Evolutionary conservation across 2,329 filamentous ascomycete species (phyloP).

Genomic region (Thermothelomyces thermophilus): DNA sequence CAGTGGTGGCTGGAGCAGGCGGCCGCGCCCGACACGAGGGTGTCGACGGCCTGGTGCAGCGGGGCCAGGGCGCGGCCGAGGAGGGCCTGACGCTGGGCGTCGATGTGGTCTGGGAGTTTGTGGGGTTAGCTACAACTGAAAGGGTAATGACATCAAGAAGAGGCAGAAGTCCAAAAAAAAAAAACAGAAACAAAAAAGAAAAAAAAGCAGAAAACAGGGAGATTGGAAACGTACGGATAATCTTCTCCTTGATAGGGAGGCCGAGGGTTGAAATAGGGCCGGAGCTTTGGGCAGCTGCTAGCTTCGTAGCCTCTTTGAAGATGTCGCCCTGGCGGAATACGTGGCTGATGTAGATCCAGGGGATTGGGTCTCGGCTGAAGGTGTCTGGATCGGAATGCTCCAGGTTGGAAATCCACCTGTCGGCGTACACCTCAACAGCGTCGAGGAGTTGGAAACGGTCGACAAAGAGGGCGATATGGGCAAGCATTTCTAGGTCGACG

Average conservation of each 20-base stretch:
- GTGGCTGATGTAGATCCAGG: constrained; percentile 30
- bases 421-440: constrained; percentile 36
- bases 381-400: constrained; percentile 12
- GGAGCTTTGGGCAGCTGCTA: constrained; percentile 23
- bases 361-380: constrained; percentile 24
- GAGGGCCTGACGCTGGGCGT: constrained; percentile 26
- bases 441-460: constrained; percentile 39
- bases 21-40: constrained; percentile 14
- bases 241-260: constrained; percentile 28
- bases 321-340: constrained; percentile 27
- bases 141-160: too few species aligned
- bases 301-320: constrained; percentile 26
- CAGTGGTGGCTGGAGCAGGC: constrained; percentile 21
- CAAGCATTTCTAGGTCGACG: constrained; percentile 36
- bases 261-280: constrained; percentile 25
- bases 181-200: too few species aligned
- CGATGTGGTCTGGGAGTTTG: constrained; percentile 24
- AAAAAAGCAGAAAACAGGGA: too few species aligned
- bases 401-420: constrained; percentile 34
- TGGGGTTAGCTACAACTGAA: too few species aligned
- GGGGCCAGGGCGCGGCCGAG: constrained; percentile 22
- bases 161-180: too few species aligned
- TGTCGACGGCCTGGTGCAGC: constrained; percentile 24
- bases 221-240: constrained; percentile 25
- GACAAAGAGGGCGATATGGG: constrained; percentile 38